Evolutionary conservation across 768 basidiomycete species (phyloP).

Genomic region (Clitopilus hobsonii): DNA sequence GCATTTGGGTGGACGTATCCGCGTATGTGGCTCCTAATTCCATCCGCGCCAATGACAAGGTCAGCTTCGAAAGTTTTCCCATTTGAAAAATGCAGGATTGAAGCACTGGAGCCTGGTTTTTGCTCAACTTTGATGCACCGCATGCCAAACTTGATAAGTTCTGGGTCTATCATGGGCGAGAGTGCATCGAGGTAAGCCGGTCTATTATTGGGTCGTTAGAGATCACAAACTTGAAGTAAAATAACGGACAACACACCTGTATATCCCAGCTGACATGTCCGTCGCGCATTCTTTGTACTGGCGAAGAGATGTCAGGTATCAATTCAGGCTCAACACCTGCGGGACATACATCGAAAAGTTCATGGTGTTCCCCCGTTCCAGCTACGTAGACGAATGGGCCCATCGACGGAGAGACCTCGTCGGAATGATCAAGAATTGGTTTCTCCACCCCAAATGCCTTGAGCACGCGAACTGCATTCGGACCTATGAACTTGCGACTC

Average conservation of each 20-base stretch:
- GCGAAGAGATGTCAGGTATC: not conserved
- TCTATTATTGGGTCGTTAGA: constrained; percentile 20
- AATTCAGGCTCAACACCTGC: not conserved
- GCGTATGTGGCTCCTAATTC: constrained; percentile 45
- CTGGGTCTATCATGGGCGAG: constrained; percentile 34
- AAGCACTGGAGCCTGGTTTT: constrained; percentile 17
- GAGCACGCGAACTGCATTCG: constrained; percentile 45
- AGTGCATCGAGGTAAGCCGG: constrained; percentile 48
- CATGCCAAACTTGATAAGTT: constrained; percentile 43
- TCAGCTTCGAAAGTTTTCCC: constrained; percentile 41
- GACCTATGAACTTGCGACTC: constrained; percentile 36
- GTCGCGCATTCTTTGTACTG: not conserved
- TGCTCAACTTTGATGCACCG: constrained; percentile 36
- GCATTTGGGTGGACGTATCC: constrained; percentile 22
- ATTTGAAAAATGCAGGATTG: constrained; percentile 42
- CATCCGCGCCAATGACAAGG: constrained; percentile 49
- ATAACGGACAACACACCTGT: constrained; percentile 1
- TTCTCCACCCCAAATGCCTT: constrained; percentile 39
- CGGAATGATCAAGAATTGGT: constrained; percentile 31
- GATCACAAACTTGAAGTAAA: not conserved
- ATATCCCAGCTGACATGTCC: not conserved
- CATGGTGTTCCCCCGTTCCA: constrained; percentile 36
- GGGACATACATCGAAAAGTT: constrained; percentile 37
- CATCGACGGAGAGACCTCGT: constrained; percentile 24
- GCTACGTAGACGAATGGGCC: constrained; percentile 36